These are phyloP conservation scores for Mucor ambiguus DNA, from an alignment of 371 early-diverging fungal species.

Conservation along the genomic window DNA sequence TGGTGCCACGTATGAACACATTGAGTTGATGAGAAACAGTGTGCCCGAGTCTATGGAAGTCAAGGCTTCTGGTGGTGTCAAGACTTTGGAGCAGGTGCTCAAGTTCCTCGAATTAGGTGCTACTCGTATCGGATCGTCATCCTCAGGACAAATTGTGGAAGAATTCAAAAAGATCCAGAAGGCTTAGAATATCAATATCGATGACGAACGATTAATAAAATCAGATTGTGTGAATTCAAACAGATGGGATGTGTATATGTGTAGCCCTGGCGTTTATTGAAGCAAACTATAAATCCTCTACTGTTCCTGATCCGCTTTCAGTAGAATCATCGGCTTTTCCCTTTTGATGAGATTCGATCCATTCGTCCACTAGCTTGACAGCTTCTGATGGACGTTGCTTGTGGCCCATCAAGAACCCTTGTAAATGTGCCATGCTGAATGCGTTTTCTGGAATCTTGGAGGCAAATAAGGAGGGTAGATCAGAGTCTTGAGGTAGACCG, in stretches of 20 bases:
- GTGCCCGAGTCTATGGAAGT: conserved; percentile 53
- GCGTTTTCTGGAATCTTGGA: conserved; percentile 50
- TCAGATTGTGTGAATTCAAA: not conserved
- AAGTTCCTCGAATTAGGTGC: conserved; percentile 60
- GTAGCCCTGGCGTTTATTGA: not conserved
- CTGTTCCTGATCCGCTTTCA: not conserved
- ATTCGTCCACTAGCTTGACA: conserved; percentile 39
- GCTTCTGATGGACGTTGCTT: conserved; percentile 52
- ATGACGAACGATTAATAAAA: not conserved
- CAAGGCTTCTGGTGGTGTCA: conserved; percentile 71
- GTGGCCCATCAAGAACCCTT: conserved; percentile 61
- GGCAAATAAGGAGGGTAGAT: conserved; percentile 51
- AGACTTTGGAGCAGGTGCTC: conserved; percentile 62
- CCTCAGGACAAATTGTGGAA: conserved; percentile 60
- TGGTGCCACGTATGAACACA: conserved; percentile 59
- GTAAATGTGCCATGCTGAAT: conserved; percentile 66
- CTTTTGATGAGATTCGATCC: conserved; percentile 36
- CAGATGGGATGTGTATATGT: no score
- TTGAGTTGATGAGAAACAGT: conserved; percentile 57
- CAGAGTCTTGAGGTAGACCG: conserved; percentile 17
- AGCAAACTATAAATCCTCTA: not conserved
- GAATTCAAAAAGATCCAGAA: conserved; percentile 45
- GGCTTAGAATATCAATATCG: not conserved
- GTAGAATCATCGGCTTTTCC: conserved; percentile 19
- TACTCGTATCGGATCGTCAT: conserved; percentile 66